These are phyloP conservation scores for Coleophoma cylindrospora DNA, from an alignment of 2,329 filamentous ascomycete species.

Conservation along the genomic window DNA sequence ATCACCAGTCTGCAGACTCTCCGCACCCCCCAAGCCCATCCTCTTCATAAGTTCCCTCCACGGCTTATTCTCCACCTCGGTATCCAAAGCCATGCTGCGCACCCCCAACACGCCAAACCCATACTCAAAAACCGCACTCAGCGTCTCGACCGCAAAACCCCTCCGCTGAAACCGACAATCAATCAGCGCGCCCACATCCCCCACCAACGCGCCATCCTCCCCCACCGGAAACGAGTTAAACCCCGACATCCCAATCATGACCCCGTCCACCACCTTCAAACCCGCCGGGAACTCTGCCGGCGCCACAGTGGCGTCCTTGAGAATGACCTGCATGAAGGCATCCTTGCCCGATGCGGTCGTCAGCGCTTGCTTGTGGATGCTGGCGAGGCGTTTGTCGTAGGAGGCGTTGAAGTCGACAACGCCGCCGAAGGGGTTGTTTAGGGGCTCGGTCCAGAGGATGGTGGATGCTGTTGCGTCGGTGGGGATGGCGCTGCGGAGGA, in stretches of 20 bases:
- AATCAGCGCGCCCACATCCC: conserved; percentile 17
- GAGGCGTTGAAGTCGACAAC: neutral
- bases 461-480: conserved; percentile 2
- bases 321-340: conserved; percentile 3
- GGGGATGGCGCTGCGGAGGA: conserved; percentile 4
- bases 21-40: conserved; percentile 1
- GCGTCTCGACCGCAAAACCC: conserved; percentile 16
- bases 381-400: no score
- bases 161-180: conserved; percentile 14
- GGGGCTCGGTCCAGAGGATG: conserved; percentile 6
- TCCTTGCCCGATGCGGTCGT: conserved; percentile 2
- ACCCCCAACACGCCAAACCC: conserved; percentile 13
- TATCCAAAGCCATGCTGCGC: conserved; percentile 14
- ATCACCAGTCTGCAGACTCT: neutral
- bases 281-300: neutral
- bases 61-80: conserved; percentile 5
- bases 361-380: neutral
- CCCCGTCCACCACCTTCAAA: conserved; percentile 2
- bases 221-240: conserved; percentile 4
- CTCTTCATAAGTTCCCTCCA: conserved; percentile 6
- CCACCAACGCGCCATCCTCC: neutral
- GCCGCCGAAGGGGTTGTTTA: conserved; percentile 7
- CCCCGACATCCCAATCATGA: conserved; percentile 5
- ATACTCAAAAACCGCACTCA: conserved; percentile 17
- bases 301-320: neutral